A percentile compares a stretch with the other conserved stretches of the same genome.
phyloP scores from a whole-genome alignment of 2,329 filamentous ascomycete species.

The Endoconidiophora laricicola region DNA sequence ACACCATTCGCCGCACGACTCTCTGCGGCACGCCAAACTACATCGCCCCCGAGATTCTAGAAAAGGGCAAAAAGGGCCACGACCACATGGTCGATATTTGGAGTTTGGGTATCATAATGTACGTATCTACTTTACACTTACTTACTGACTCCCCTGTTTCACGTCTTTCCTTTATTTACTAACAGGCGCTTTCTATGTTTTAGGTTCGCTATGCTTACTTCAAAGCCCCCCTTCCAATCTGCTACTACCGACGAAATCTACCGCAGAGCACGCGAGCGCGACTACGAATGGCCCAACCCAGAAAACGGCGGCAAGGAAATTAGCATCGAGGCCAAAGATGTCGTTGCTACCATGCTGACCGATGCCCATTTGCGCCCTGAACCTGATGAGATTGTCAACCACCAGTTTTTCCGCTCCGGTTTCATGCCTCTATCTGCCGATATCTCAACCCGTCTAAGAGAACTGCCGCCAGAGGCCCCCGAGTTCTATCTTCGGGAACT shows the following conservation, averaged over 20 bases:
- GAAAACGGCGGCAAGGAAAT: slow-evolving; percentile 48
- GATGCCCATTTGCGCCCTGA: slow-evolving; percentile 59
- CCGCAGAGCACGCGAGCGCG: slow-evolving; percentile 48
- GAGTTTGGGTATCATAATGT: slow-evolving; percentile 96
- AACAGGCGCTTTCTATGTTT: not conserved
- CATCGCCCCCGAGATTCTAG: slow-evolving; percentile 88
- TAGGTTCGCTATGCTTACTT: slow-evolving; percentile 90
- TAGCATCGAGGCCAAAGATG: slow-evolving; percentile 57
- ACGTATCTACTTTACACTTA: slow-evolving; percentile 20
- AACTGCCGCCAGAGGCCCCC: slow-evolving; percentile 36
- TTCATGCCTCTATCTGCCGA: slow-evolving; percentile 50
- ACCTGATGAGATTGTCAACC: slow-evolving; percentile 62
- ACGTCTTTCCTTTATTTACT: not conserved
- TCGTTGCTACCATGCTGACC: slow-evolving; percentile 60
- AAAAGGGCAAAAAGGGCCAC: slow-evolving; percentile 86
- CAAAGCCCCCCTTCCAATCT: slow-evolving; percentile 91
- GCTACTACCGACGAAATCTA: slow-evolving; percentile 78
- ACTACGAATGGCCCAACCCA: slow-evolving; percentile 63
- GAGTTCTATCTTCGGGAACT: slow-evolving; percentile 38
- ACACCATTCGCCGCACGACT: slow-evolving; percentile 69
- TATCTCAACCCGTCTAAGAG: slow-evolving; percentile 41
- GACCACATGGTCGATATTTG: slow-evolving; percentile 97
- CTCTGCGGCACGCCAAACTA: slow-evolving; percentile 97
- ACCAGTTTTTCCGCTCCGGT: slow-evolving; percentile 62
- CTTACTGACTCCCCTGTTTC: not conserved